These are phyloP conservation scores for Ganoderma lingzhi DNA, from an alignment of 1,284 basidiomycete genomes.

Conservation along the genomic window DNA sequence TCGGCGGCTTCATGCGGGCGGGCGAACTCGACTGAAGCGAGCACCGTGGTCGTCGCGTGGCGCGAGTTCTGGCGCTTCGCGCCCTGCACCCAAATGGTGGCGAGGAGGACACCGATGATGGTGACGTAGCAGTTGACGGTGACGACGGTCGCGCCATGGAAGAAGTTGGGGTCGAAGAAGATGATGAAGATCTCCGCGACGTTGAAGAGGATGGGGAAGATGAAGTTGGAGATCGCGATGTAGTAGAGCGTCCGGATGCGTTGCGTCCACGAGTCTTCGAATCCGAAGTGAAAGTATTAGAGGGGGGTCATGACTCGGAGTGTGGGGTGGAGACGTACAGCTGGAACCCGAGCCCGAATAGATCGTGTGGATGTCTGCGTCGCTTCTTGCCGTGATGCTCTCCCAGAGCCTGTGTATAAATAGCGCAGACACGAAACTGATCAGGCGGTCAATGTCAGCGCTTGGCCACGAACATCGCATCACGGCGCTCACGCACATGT, in stretches of 20 bases:
- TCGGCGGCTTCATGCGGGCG: neutral
- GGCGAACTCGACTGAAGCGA: neutral
- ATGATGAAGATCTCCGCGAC: slow-evolving; percentile 36
- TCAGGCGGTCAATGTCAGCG: neutral
- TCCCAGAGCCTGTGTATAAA: slow-evolving; percentile 1
- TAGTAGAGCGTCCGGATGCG: slow-evolving; percentile 37
- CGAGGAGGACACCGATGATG: slow-evolving; percentile 5
- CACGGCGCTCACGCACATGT: slow-evolving; percentile 28
- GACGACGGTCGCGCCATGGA: slow-evolving; percentile 11
- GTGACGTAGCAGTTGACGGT: slow-evolving; percentile 8
- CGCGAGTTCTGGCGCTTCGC: neutral
- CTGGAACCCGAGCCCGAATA: neutral
- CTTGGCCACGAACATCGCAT: neutral
- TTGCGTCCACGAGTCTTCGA: slow-evolving; percentile 5
- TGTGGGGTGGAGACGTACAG: neutral
- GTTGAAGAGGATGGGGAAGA: slow-evolving; percentile 41
- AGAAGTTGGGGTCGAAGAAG: slow-evolving; percentile 19
- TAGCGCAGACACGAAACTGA: slow-evolving; percentile 2
- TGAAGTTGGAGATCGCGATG: slow-evolving; percentile 41
- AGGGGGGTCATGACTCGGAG: neutral
- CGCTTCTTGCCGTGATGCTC: neutral
- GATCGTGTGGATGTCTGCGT: neutral
- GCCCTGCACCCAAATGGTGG: slow-evolving; percentile 2
- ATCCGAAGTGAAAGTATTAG: neutral
- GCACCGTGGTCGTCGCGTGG: neutral